Percentiles rank a stretch among this genome's conserved stretches.
Evolutionary conservation across 179 eudicot genomes (phyloP).

Genomic region (Vitellaria paradoxa): DNA sequence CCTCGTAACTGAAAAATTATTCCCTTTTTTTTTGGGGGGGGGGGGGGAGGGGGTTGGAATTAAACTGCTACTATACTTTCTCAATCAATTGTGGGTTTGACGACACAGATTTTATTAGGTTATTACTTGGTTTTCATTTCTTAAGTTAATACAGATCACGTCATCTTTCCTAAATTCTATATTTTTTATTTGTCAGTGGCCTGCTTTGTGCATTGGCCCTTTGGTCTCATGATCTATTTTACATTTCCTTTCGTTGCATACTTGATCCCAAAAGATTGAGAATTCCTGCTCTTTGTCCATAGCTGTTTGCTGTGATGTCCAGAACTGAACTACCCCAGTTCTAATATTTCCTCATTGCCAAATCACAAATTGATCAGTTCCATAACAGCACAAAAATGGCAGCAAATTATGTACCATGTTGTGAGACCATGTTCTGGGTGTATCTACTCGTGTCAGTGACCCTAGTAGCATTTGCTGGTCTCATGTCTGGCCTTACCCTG

Average conservation of each 20-base stretch:
- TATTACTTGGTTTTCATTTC: background rate
- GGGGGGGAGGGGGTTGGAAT: background rate
- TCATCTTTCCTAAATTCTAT: background rate
- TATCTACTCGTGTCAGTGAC: constrained; percentile 49
- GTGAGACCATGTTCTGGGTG: constrained; percentile 79
- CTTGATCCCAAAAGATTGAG: constrained; percentile 9
- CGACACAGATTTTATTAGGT: background rate
- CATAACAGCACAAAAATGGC: constrained; percentile 38
- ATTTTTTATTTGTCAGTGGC: background rate
- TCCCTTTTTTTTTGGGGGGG: too few relatives aligned
- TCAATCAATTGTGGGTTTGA: background rate
- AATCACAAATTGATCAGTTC: constrained; percentile 9
- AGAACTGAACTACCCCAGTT: too few relatives aligned
- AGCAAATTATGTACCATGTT: constrained; percentile 78
- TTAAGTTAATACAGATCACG: background rate
- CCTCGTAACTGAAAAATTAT: too few relatives aligned
- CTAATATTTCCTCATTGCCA: background rate
- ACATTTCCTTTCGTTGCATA: background rate
- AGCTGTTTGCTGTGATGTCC: background rate
- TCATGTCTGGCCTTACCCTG: constrained; percentile 83
- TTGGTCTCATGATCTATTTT: constrained; percentile 22
- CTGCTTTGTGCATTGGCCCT: constrained; percentile 17
- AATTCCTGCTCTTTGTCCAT: constrained; percentile 1
- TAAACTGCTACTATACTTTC: background rate
- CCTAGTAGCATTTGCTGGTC: constrained; percentile 76